phyloP scores from a whole-genome alignment of 331 rosid species.

The Arachis monticola region DNA sequence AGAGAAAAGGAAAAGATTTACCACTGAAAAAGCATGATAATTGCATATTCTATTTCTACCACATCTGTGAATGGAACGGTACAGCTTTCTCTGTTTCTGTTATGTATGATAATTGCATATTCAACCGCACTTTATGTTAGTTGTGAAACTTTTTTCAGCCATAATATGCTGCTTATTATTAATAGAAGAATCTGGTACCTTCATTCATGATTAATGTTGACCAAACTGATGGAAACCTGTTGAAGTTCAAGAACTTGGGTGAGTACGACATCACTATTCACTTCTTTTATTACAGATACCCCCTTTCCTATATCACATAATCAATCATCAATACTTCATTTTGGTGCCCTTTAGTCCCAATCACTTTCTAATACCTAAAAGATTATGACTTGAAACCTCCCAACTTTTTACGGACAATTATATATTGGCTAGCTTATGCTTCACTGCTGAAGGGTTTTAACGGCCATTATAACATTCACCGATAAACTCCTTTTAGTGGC shows the following conservation, averaged over 20 bases:
- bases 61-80: background rate
- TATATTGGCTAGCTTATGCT: too few species aligned
- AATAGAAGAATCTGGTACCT: conserved; percentile 35
- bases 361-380: background rate
- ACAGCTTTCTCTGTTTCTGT: conserved; percentile 1
- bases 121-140: conserved; percentile 9
- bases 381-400: background rate
- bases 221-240: background rate
- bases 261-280: background rate
- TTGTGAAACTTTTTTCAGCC: conserved; percentile 3
- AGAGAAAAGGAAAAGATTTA: conserved; percentile 20
- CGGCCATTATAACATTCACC: too few species aligned
- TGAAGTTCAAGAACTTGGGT: background rate
- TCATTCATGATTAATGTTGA: conserved; percentile 23
- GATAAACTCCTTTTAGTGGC: too few species aligned
- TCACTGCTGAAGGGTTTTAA: too few species aligned
- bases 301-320: background rate
- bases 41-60: too few species aligned
- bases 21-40: conserved; percentile 3
- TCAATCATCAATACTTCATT: background rate
- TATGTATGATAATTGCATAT: conserved; percentile 15
- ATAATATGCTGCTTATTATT: conserved; percentile 12
- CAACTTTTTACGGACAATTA: background rate
- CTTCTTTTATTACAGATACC: background rate
- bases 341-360: background rate